Evolutionary conservation across 306 rosid species (phyloP).

Genomic region (Pueraria montana): DNA sequence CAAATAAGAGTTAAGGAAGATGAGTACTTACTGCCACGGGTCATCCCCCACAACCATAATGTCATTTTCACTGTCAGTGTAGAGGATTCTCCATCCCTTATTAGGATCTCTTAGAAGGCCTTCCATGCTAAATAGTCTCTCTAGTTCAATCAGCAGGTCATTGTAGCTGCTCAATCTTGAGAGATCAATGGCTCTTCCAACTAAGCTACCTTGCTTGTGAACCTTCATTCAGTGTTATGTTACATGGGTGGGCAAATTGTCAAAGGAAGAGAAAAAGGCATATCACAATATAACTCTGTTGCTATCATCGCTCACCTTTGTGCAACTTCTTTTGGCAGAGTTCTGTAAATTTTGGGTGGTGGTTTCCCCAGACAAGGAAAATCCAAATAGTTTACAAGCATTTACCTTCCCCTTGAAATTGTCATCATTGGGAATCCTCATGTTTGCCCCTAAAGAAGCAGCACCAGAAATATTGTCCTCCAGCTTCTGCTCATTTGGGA

Average conservation of each 20-base stretch:
- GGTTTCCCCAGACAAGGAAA: constrained; percentile 75
- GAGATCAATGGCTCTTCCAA: constrained; percentile 98
- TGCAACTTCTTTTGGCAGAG: constrained; percentile 88
- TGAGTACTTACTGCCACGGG: constrained; percentile 87
- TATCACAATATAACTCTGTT: constrained; percentile 55
- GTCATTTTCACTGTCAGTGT: constrained; percentile 92
- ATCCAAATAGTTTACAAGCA: constrained; percentile 85
- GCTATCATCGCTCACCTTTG: constrained; percentile 84
- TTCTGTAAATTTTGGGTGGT: constrained; percentile 58
- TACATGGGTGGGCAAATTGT: constrained; percentile 65
- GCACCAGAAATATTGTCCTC: constrained; percentile 60
- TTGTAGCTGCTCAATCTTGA: constrained; percentile 79
- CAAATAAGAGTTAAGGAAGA: constrained; percentile 28
- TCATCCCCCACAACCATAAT: constrained; percentile 99
- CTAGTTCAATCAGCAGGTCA: constrained; percentile 85
- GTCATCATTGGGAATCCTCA: constrained; percentile 69
- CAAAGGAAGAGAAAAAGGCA: constrained; percentile 61
- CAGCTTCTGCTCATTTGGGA: constrained; percentile 59
- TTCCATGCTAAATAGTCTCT: constrained; percentile 95
- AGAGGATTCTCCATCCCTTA: constrained; percentile 91
- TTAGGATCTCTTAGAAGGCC: constrained; percentile 83
- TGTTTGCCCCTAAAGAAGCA: constrained; percentile 58
- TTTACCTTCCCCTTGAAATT: constrained; percentile 58
- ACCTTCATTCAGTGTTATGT: constrained; percentile 79
- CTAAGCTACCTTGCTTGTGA: constrained; percentile 99